Conservation (phyloP, 1,284 basidiomycete genomes). For the Leccinum proliferum region DNA sequence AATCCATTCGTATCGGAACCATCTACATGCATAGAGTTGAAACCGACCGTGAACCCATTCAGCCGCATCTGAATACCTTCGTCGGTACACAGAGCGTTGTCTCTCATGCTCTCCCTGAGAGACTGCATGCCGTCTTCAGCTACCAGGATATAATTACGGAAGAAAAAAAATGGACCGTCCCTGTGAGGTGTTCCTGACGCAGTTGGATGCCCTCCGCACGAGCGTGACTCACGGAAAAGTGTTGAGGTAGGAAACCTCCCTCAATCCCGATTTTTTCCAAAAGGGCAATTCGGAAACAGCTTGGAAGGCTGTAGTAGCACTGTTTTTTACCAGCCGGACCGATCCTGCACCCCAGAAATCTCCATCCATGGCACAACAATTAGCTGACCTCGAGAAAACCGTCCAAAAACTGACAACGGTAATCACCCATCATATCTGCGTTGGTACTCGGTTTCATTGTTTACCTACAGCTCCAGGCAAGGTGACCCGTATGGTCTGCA, state of each 20-base stretch:
- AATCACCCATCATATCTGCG: no score
- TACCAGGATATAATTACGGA: not conserved
- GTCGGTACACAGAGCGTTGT: not conserved
- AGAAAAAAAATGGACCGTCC: not conserved
- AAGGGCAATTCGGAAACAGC: not conserved
- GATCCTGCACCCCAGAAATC: no score
- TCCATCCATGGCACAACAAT: no score
- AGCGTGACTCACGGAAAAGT: not conserved
- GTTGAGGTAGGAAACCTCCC: constrained; percentile 4
- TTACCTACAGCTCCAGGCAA: no score
- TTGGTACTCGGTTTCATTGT: no score
- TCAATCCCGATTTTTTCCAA: constrained; percentile 3
- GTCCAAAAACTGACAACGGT: no score
- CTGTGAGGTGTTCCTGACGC: not conserved
- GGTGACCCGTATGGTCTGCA: no score
- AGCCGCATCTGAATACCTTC: constrained; percentile 11
- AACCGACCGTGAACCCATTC: not conserved
- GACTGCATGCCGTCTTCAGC: constrained; percentile 13
- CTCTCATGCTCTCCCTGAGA: not conserved
- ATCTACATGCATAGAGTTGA: constrained; percentile 20
- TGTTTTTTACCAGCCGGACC: constrained; percentile 2
- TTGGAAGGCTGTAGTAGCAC: constrained; percentile 12
- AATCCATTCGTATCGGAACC: constrained; percentile 11
- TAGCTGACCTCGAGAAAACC: no score
- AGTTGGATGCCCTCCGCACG: not conserved